Evolutionary conservation across 768 basidiomycete species (phyloP).

Genomic region (Daedaleopsis nitida): DNA sequence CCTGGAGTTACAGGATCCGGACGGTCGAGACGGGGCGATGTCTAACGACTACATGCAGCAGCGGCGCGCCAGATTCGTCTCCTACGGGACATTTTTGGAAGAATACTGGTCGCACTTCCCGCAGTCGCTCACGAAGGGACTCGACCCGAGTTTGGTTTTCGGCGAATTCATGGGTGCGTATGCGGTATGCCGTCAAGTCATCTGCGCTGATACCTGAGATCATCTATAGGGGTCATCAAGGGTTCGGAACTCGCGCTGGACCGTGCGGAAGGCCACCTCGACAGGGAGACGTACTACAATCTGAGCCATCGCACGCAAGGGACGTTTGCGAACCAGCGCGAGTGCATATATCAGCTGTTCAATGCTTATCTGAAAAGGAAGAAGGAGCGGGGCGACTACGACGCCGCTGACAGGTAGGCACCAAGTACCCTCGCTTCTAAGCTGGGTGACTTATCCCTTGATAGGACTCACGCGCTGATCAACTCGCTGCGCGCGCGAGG

Average conservation of each 20-base stretch:
- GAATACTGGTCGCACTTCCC: conserved; percentile 65
- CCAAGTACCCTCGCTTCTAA: conserved; percentile 24
- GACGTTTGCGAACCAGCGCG: conserved; percentile 53
- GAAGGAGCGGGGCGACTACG: conserved; percentile 44
- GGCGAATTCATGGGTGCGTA: conserved; percentile 62
- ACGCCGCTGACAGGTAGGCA: conserved; percentile 65
- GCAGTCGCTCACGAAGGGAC: conserved; percentile 48
- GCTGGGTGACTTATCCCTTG: not conserved
- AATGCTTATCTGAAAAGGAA: conserved; percentile 52
- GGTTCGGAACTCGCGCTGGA: conserved; percentile 58
- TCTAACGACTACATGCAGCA: conserved; percentile 30
- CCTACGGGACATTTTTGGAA: conserved; percentile 48
- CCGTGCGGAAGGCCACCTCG: conserved; percentile 41
- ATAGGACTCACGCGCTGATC: conserved; percentile 8
- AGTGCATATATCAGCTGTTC: conserved; percentile 55
- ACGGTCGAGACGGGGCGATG: not conserved
- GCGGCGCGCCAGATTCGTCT: conserved; percentile 32
- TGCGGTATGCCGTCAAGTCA: not conserved
- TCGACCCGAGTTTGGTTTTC: conserved; percentile 47
- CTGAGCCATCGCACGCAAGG: conserved; percentile 55
- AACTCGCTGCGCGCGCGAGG: conserved; percentile 29
- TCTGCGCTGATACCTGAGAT: not conserved
- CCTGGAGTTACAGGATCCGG: conserved; percentile 9
- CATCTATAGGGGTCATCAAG: conserved; percentile 54
- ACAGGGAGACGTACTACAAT: conserved; percentile 43